Percentiles rank a stretch among this genome's conserved stretches.
These are phyloP conservation scores for Cystofilobasidium capitatum DNA, from an alignment of 768 basidiomycete species.

Conservation along the genomic window DNA sequence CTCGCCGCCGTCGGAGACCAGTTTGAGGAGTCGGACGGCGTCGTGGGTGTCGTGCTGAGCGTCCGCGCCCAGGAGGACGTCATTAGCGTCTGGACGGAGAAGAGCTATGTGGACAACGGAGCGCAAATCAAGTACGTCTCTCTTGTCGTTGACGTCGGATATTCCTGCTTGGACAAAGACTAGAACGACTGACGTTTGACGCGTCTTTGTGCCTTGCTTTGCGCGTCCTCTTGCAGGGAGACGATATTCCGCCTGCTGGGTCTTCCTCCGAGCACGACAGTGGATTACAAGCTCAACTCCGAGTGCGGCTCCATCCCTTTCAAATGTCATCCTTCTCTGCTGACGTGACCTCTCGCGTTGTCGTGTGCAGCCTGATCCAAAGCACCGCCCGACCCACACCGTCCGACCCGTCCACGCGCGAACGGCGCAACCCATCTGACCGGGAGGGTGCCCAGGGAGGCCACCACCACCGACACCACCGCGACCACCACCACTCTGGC, in stretches of 20 bases:
- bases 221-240: constrained; percentile 49
- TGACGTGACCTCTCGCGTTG: background rate
- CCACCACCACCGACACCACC: background rate
- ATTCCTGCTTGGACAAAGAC: background rate
- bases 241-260: constrained; percentile 65
- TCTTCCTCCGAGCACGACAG: constrained; percentile 64
- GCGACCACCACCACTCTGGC: background rate
- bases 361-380: constrained; percentile 14
- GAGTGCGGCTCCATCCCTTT: constrained; percentile 12
- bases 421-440: background rate
- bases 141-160: background rate
- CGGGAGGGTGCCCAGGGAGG: background rate
- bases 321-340: background rate
- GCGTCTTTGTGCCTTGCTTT: background rate
- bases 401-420: background rate
- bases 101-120: constrained; percentile 61
- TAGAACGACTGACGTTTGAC: background rate
- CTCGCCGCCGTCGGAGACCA: constrained; percentile 82
- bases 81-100: constrained; percentile 80
- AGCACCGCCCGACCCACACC: background rate
- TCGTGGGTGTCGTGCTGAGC: constrained; percentile 84
- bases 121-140: constrained; percentile 66
- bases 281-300: constrained; percentile 86
- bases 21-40: constrained; percentile 54
- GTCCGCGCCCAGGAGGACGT: constrained; percentile 91